phyloP scores from a whole-genome alignment of 495 filamentous ascomycete species.

The Trichoderma virens region DNA sequence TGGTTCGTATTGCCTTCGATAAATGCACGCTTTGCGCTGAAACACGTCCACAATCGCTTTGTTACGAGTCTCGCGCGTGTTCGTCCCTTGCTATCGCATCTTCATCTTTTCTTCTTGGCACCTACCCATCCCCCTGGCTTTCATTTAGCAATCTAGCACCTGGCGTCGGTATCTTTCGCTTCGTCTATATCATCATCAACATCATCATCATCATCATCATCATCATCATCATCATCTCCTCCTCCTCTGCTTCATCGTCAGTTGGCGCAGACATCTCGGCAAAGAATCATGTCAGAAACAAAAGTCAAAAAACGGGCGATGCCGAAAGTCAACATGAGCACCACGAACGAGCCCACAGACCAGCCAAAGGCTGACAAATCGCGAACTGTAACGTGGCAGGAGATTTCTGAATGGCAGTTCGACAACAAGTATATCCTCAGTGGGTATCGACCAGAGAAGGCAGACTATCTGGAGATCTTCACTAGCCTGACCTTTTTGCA shows the following conservation, averaged over 20 bases:
- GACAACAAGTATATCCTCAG: not conserved
- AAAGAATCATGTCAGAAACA: not conserved
- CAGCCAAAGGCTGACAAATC: not conserved
- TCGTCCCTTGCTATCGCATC: no score
- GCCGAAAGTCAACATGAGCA: not conserved
- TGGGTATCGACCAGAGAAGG: not conserved
- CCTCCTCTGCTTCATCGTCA: not conserved
- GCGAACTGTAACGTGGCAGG: not conserved
- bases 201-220: not conserved
- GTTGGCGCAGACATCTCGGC: not conserved
- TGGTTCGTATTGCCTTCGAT: not conserved
- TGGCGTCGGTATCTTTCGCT: no score
- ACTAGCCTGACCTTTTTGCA: not conserved
- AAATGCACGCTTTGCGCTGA: no score
- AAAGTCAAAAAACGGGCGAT: not conserved
- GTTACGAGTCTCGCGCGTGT: no score
- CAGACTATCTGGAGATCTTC: not conserved
- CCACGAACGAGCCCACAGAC: not conserved
- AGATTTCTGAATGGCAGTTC: not conserved
- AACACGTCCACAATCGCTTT: no score
- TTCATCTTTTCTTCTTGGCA: no score
- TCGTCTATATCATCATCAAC: not conserved
- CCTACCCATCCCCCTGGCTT: no score
- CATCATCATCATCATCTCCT: not conserved
- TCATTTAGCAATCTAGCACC: no score